Base-by-base conservation (phyloP, 2,329 filamentous ascomycete genomes). In the Westerdykella ornata region DNA sequence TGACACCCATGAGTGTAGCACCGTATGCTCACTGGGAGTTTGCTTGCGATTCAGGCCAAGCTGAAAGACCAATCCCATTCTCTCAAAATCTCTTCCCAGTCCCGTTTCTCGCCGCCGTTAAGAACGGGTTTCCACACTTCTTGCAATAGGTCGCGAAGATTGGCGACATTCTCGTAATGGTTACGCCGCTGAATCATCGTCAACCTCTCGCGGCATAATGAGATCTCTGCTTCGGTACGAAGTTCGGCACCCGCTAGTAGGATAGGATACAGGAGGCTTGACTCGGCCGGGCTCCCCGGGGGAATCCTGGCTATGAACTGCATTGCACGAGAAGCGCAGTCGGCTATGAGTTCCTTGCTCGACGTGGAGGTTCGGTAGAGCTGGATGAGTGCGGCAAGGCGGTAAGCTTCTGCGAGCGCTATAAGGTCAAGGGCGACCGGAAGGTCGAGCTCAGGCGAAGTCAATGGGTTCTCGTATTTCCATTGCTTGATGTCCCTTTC, bases 41-140 rank as follows among this genome's bases (percentile, higher is more conserved):
- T 9, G 22, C 7, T 26, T 26, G 22, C 22, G 8, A 9, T 47
- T 57, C 47, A 64, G 30, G 57, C 56, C 15, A 62, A 46, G 2
- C 57, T 64, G 36, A 64, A 59, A 1, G 59, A 63, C 61, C 61
- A 65, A 1, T 54, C 48, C 60, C 57, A 61, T 31, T 65, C 61
- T 40, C 51, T 56, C 13, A 65, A 43, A 0, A 65, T 54, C 4
- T 65, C 59, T 47, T 63, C 61, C 61, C 61, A 65, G 35, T 62
- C 58, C 35, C 56, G 52, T 44, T 52, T 54, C 36, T 47, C 36
- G 1, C 53, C 53, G 3, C 58, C 56, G 41, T 60, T 56, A 16
- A 59, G 38, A 6, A 53, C 57, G 16, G 59, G 53, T 20, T 56
- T 47, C 61, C 61, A 65, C 9, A 65, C 60, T 29, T 63, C 61